Base-by-base conservation (phyloP, 352 stramenopile species). In the Thraustochytrium sp. region DNA sequence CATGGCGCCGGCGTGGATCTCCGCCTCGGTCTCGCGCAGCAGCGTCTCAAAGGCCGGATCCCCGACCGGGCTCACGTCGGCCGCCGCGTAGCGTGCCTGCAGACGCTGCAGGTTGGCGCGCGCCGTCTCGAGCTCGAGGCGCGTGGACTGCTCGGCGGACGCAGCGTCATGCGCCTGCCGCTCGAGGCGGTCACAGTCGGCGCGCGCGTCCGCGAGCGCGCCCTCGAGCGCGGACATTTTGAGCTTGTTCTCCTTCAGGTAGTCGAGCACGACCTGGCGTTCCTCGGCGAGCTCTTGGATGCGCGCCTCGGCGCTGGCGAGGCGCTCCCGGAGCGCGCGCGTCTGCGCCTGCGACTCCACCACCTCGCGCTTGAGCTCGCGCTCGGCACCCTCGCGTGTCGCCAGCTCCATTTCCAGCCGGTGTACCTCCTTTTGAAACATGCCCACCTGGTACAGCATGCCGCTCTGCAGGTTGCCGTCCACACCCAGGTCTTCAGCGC, bases 161-260 rank as follows among this genome's bases (percentile, higher is more conserved):
- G 46, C 59, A 46, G 59, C 59, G 40, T 26, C 11, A 13, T 31
- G 9, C 34, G 59, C 59, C 40, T 72, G 36, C 13, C 8, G 8
- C 8, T 72, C 36, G 4, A 72, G 31, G 11, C 31, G 59, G 16
- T 80, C 68, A 0, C 40, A 21, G 18, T 80, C 68, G 34, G 26
- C 23, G 9, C 8, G 8, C 5, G 76, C 18, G 1, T 63, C n/a
- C 68, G 37, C 37, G 16, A 80, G 18, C 26, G 76, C 31, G 21
- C 26, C 68, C 16, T 80, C 48, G 1, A 63, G 49, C 21, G 21
- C 36, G 21, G 16, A 18, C 18, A 44, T 55, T 75, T 44, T 61
- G 37, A 44, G 21, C n/a, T 46, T 65, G 31, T 46, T 46, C 37
- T 80, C 68, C 53, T 80, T 80, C n/a, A 80, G 53, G 76, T 80